Conservation (phyloP, 2,329 filamentous ascomycete genomes). For the Nemania serpens region DNA sequence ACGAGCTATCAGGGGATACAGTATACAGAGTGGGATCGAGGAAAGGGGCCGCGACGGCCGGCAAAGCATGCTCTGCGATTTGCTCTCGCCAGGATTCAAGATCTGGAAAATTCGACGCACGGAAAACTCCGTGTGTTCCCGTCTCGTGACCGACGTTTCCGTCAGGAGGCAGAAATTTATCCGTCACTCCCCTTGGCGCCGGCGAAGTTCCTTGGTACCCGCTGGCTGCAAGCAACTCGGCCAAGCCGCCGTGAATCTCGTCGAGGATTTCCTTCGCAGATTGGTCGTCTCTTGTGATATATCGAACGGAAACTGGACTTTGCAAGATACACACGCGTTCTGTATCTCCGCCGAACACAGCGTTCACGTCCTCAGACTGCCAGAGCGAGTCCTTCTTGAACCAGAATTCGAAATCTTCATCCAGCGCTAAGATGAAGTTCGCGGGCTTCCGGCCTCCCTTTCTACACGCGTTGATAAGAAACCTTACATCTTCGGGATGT, state of each 20-base stretch:
- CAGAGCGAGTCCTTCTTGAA: constrained; percentile 99
- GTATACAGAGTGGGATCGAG: not conserved
- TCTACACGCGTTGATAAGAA: constrained; percentile 92
- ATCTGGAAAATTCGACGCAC: not conserved
- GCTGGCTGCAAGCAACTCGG: not conserved
- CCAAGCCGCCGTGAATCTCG: constrained; percentile 85
- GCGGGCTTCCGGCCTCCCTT: constrained; percentile 92
- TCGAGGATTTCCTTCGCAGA: constrained; percentile 94
- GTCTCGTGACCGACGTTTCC: not conserved
- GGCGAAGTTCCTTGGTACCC: not conserved
- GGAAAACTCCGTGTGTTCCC: not conserved
- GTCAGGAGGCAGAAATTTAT: not conserved
- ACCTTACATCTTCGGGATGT: constrained; percentile 96
- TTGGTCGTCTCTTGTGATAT: constrained; percentile 87
- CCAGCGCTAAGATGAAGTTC: constrained; percentile 89
- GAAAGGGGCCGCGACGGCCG: not conserved
- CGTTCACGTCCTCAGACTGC: constrained; percentile 97
- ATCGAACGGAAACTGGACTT: constrained; percentile 88
- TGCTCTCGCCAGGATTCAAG: not conserved
- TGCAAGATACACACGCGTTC: constrained; percentile 95
- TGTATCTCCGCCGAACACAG: constrained; percentile 93
- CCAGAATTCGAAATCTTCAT: constrained; percentile 97
- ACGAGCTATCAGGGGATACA: not conserved
- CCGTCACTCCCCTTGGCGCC: not conserved
- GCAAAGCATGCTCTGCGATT: not conserved